phyloP scores from a whole-genome alignment of 129 eudicot genomes.

The Tagetes erecta region DNA sequence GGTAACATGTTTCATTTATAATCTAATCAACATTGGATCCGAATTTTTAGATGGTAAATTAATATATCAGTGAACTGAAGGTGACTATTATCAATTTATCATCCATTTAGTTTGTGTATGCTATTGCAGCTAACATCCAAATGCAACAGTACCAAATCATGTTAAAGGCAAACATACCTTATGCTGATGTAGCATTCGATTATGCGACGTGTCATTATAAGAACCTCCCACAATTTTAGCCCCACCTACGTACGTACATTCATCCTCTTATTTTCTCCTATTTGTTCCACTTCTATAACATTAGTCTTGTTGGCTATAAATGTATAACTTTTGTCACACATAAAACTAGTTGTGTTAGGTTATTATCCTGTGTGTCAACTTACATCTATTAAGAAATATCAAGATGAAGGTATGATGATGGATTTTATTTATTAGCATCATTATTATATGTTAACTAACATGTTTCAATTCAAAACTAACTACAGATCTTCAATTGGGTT shows the following conservation, averaged over 20 bases:
- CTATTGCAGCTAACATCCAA: slow-evolving; percentile 30
- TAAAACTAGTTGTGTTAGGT: not conserved
- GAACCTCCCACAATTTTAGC: slow-evolving; percentile 28
- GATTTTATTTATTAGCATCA: not conserved
- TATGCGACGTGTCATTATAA: slow-evolving; percentile 21
- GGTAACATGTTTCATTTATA: slow-evolving; percentile 22
- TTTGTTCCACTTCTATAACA: slow-evolving; percentile 18
- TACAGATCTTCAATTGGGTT: slow-evolving; percentile 80
- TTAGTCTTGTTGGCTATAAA: not conserved
- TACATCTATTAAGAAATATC: slow-evolving; percentile 11
- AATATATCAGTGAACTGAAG: not conserved
- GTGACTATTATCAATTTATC: not conserved
- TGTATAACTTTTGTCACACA: not conserved
- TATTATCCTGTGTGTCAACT: not conserved
- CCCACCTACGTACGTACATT: slow-evolving; percentile 22
- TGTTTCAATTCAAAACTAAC: not conserved
- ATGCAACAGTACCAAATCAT: slow-evolving; percentile 7
- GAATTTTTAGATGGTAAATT: slow-evolving; percentile 7
- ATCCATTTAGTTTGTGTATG: slow-evolving; percentile 16
- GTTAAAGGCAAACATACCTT: slow-evolving; percentile 33
- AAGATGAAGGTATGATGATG: slow-evolving; percentile 38
- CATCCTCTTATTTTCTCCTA: not conserved
- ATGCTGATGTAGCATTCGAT: slow-evolving; percentile 25
- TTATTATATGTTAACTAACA: not conserved
- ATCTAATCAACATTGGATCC: slow-evolving; percentile 25